Evolutionary conservation across 108 stramenopile genomes (phyloP), one percentile per base, ranked within the genome.

Genomic region (Chaetoceros tenuissimus): DNA sequence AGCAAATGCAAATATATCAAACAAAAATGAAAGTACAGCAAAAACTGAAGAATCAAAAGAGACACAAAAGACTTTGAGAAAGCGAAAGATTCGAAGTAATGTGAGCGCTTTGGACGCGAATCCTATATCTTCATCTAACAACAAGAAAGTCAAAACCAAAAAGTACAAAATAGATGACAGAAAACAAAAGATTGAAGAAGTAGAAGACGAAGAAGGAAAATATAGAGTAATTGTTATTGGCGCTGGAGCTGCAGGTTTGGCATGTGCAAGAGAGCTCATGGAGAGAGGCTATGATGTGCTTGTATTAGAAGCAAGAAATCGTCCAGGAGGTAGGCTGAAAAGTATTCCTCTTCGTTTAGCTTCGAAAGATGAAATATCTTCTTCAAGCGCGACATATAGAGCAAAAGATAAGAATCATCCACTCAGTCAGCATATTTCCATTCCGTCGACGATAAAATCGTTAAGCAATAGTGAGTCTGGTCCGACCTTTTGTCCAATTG

Each of bases 171-270:
- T n/a, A n/a, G n/a, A n/a, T n/a, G n/a, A n/a, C n/a, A n/a, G n/a
- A n/a, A n/a, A n/a, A n/a, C n/a, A n/a, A n/a, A n/a, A n/a, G n/a
- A n/a, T n/a, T n/a, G n/a, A n/a, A n/a, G n/a, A n/a, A n/a, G n/a
- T n/a, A n/a, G n/a, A n/a, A n/a, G n/a, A n/a, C n/a, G n/a, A n/a
- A n/a, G n/a, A n/a, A n/a, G n/a, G n/a, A n/a, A n/a, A n/a, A n/a
- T n/a, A n/a, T n/a, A n/a, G 73, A 8, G 80, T 85, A 3, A 74
- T 89, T 24, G 70, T 89, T 2, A 67, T 89, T 24, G 88, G 88
- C 13, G 82, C 80, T 10, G 88, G 88, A 2, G 77, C 84, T 19
- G 65, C 79, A 0, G 88, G 88, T 18, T 57, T 89, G 60, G 82
- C 88, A 1, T 80, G 80, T 63, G 82, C 88, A 31, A 69, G 84